Base-by-base conservation (phyloP, 805 yeast species). In the Candida manassasensis region DNA sequence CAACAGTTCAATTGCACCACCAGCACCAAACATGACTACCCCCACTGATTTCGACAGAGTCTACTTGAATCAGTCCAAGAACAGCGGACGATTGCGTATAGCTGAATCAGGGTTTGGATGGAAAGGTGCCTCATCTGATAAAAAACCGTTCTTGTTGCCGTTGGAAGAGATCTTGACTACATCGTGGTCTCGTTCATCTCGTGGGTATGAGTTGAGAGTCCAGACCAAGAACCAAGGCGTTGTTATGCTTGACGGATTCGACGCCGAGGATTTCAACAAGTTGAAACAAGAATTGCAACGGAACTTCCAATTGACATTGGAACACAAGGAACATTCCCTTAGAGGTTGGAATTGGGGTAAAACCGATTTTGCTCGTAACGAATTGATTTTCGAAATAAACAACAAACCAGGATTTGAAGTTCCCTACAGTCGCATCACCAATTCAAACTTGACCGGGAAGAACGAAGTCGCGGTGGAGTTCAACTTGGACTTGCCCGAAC, bases 271-370 rank as follows among this genome's bases (percentile, higher is more conserved):
- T 53, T 82, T 85, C 51, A 77, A 79, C 40, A 71, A 82, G 41
- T 67, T 93, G 52, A 90, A 89, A 59, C 83, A 76, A 52, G 95
- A 89, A 46, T 69, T 93, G 47, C 88, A 84, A 53, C 71, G 88
- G 47, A 75, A 83, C 51, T 86, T 88, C 59, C 69, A 62, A 35
- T 67, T 85, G 28, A 75, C 75, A 37, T 70, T 93, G 39, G 97
- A 93, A 49, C 81, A 75, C 43, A 78, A 73, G 50, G 97, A 90
- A 50, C 98, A 93, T 61, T 84, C 96, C 4, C 67, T 93, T 45
- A 77, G 96, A 64, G 99, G 99, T 21, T 93, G 98, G 98, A 93
- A 93, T 61, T 93, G 98, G 98, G 99, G 99, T 36, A 79, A 82
- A 44, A 72, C 90, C 11, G 96, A 89, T 56, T 76, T 93, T 55